phyloP scores from a whole-genome alignment of 2,329 filamentous ascomycete genomes.

The Talaromyces sp. region DNA sequence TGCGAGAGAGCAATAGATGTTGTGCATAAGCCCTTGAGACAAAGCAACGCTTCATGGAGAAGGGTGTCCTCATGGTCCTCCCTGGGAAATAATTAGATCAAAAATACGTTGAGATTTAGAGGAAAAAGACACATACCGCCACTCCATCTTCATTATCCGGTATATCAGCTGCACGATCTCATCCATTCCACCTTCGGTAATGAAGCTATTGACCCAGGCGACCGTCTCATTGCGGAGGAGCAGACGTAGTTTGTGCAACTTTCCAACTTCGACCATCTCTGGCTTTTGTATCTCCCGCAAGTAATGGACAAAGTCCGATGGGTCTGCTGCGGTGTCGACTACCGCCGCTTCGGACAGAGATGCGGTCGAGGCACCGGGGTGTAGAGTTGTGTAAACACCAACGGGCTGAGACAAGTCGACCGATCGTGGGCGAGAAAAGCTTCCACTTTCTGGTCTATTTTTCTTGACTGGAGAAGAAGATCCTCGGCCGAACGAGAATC shows the following conservation, averaged over 20 bases:
- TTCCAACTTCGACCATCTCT: conserved; percentile 85
- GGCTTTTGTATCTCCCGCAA: conserved; percentile 79
- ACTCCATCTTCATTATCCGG: conserved; percentile 93
- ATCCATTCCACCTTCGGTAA: conserved; percentile 85
- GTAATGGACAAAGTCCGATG: conserved; percentile 84
- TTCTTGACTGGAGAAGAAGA: conserved; percentile 74
- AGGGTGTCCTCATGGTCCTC: conserved; percentile 96
- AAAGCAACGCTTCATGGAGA: conserved; percentile 87
- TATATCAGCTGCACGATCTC: conserved; percentile 85
- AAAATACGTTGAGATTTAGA: background rate
- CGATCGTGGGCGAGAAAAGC: conserved; percentile 71
- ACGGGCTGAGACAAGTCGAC: conserved; percentile 65
- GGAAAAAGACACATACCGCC: conserved; percentile 67
- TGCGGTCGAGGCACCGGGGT: conserved; percentile 58
- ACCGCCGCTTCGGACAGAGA: conserved; percentile 63
- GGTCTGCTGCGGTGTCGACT: conserved; percentile 72
- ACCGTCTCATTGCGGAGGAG: conserved; percentile 93
- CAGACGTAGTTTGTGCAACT: conserved; percentile 87
- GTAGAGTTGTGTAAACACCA: conserved; percentile 60
- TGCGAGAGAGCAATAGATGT: conserved; percentile 83
- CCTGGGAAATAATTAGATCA: conserved; percentile 50
- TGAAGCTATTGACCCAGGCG: conserved; percentile 91
- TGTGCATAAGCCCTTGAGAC: conserved; percentile 91
- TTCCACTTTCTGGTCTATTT: conserved; percentile 66
- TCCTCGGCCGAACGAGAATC: conserved; percentile 77